These are phyloP conservation scores for Sporothrix variecibatus DNA, from an alignment of 2,329 filamentous ascomycete species.

Conservation along the genomic window DNA sequence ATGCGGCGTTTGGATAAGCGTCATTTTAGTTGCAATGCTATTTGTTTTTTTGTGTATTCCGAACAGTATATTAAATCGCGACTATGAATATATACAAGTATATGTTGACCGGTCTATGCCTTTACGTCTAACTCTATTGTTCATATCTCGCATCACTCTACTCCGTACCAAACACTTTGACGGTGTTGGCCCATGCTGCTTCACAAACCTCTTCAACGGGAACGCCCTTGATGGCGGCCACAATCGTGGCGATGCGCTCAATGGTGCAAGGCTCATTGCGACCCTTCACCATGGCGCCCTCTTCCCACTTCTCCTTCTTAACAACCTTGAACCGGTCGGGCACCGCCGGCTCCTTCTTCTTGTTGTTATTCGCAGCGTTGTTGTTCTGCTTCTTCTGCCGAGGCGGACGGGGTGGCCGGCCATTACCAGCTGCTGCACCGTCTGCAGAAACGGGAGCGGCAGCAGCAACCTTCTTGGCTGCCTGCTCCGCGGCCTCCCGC, in stretches of 20 bases:
- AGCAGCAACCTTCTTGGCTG: conserved; percentile 4
- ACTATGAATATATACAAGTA: not conserved
- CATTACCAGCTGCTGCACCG: not conserved
- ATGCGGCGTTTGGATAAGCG: conserved; percentile 5
- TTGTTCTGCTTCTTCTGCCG: conserved; percentile 32
- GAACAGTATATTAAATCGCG: not conserved
- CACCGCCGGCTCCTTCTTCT: conserved; percentile 65
- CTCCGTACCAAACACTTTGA: conserved; percentile 67
- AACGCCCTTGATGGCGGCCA: conserved; percentile 83
- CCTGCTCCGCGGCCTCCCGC: conserved; percentile 30
- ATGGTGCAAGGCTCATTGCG: conserved; percentile 92
- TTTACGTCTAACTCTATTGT: not conserved
- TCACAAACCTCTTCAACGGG: conserved; percentile 81
- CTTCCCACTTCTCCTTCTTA: conserved; percentile 94
- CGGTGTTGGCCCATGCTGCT: conserved; percentile 80
- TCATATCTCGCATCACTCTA: conserved; percentile 14
- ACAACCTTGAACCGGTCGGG: conserved; percentile 76
- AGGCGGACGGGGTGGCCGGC: conserved; percentile 26
- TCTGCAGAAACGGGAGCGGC: not conserved
- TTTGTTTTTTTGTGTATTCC: not conserved
- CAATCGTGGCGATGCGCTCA: conserved; percentile 80
- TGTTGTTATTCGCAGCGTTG: conserved; percentile 30
- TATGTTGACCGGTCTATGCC: conserved; percentile 1
- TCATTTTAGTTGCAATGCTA: not conserved
- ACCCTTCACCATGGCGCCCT: conserved; percentile 88